Conservation (phyloP, 768 basidiomycete genomes). For the Mrakia frigida region DNA sequence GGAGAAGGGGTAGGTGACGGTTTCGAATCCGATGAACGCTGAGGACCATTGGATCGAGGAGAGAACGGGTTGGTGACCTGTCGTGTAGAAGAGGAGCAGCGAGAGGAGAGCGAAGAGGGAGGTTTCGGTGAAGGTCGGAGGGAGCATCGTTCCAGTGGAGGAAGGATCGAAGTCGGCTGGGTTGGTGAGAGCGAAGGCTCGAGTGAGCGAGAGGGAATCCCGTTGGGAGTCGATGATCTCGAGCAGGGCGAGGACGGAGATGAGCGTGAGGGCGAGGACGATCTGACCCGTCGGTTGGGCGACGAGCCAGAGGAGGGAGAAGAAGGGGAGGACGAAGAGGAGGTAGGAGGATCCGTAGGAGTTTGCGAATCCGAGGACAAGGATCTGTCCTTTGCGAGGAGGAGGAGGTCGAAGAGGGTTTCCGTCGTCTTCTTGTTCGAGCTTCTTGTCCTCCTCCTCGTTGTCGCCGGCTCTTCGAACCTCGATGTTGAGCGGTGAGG, state of each 20-base stretch:
- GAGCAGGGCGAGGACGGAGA: constrained; percentile 68
- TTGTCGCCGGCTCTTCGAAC: constrained; percentile 48
- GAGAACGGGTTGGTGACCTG: constrained; percentile 86
- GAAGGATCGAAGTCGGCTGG: constrained; percentile 55
- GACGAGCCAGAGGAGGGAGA: constrained; percentile 57
- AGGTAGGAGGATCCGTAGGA: constrained; percentile 83
- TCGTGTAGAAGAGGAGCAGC: constrained; percentile 71
- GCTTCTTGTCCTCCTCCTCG: constrained; percentile 25
- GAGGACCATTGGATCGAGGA: constrained; percentile 92
- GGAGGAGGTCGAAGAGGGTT: constrained; percentile 26
- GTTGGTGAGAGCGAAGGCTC: constrained; percentile 40
- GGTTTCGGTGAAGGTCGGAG: constrained; percentile 60
- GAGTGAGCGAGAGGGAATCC: constrained; percentile 52
- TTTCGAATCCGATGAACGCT: constrained; percentile 71
- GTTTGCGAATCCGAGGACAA: constrained; percentile 79
- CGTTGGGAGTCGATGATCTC: constrained; percentile 77
- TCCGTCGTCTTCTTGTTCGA: constrained; percentile 22
- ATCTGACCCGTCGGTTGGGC: constrained; percentile 80
- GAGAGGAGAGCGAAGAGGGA: constrained; percentile 70
- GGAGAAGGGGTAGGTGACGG: constrained; percentile 65
- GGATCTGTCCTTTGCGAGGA: constrained; percentile 41
- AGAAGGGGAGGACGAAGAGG: constrained; percentile 66
- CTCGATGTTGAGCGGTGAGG: constrained; percentile 67
- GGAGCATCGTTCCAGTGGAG: constrained; percentile 46
- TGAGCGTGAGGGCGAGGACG: constrained; percentile 57